Percentiles rank a stretch among this genome's conserved stretches.
phyloP scores from a whole-genome alignment of 306 rosid species.

The Pterocarpus santalinus region DNA sequence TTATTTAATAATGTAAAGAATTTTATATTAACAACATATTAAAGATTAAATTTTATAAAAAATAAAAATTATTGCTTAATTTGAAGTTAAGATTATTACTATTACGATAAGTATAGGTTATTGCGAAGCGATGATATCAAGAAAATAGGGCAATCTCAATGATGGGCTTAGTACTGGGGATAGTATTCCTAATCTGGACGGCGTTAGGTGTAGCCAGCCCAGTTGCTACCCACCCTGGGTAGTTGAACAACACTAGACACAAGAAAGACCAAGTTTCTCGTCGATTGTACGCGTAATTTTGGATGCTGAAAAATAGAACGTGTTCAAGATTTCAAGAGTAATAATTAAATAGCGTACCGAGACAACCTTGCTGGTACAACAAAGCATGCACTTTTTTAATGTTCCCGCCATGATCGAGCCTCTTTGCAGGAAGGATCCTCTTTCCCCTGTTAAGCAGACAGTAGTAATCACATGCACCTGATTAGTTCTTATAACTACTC shows the following conservation, averaged over 20 bases:
- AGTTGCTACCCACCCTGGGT: conserved; percentile 20
- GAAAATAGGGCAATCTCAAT: neutral
- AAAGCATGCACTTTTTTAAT: conserved; percentile 48
- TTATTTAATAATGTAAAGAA: too few species aligned
- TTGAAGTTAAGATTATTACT: neutral
- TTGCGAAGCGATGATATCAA: neutral
- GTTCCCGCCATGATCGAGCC: conserved; percentile 40
- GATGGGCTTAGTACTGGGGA: neutral
- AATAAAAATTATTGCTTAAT: too few species aligned
- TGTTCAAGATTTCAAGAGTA: conserved; percentile 8
- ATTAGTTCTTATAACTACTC: neutral
- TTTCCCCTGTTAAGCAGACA: neutral
- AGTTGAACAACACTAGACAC: neutral
- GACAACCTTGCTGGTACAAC: conserved; percentile 47
- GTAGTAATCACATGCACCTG: neutral
- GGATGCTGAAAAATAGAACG: conserved; percentile 5
- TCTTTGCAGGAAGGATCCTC: neutral
- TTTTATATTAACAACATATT: too few species aligned
- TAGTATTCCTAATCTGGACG: neutral
- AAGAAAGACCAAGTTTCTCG: neutral
- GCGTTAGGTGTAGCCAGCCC: conserved; percentile 20
- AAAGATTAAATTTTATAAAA: too few species aligned
- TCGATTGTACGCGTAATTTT: neutral
- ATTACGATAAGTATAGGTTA: neutral
- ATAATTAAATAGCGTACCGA: conserved; percentile 37